These are phyloP conservation scores for Perkinsus marinus DNA, from an alignment of 169 alveolate species.

Conservation along the genomic window DNA sequence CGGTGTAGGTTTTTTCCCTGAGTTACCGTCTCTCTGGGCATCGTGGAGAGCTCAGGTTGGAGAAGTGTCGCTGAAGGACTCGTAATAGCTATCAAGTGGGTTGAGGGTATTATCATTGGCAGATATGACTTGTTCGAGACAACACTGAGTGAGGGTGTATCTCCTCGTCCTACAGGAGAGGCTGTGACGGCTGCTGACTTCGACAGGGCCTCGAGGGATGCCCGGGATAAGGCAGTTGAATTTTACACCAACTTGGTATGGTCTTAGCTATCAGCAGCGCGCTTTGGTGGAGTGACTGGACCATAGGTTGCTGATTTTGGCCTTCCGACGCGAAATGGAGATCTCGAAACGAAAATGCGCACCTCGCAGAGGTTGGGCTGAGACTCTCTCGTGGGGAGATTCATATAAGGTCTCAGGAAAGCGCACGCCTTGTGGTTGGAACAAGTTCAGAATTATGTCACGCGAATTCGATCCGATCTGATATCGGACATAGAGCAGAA, in stretches of 20 bases:
- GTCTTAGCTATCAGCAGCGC: background rate
- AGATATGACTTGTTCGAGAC: background rate
- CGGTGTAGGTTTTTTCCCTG: background rate
- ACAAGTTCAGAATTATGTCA: background rate
- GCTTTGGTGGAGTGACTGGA: background rate
- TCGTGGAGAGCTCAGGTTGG: background rate
- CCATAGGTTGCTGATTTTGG: background rate
- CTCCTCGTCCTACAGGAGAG: background rate
- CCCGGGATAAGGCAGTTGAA: background rate
- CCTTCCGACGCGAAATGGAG: background rate
- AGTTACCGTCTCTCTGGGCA: background rate
- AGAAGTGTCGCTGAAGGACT: background rate
- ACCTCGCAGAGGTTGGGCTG: background rate
- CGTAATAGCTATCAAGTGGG: too few species aligned
- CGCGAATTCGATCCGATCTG: background rate
- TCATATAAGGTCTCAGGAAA: background rate
- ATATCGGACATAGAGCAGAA: background rate
- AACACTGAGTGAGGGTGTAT: background rate
- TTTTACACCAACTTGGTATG: background rate
- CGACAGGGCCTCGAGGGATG: background rate
- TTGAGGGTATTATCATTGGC: too few species aligned
- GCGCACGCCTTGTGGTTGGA: background rate
- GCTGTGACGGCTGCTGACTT: background rate
- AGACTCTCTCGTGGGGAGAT: background rate
- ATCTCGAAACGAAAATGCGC: background rate